Conservation (phyloP, 1,139 yeast genomes). For the Kurtzmaniella quercitrusa region DNA sequence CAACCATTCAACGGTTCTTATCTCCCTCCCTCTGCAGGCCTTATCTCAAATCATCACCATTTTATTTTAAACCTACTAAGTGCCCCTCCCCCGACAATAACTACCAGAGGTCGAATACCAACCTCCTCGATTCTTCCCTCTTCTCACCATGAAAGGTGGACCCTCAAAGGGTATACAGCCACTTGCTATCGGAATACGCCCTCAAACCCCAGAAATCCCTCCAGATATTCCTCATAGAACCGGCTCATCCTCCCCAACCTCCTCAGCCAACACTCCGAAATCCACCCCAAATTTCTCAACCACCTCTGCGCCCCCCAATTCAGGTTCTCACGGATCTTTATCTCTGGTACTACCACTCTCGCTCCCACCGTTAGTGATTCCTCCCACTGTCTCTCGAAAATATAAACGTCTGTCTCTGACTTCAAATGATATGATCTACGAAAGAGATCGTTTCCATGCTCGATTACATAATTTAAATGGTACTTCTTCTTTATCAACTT, state of each 20-base stretch:
- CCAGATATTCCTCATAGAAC: neutral
- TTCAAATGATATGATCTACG: slow-evolving; percentile 40
- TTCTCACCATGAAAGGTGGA: neutral
- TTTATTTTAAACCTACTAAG: too few species aligned
- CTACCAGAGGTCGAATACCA: neutral
- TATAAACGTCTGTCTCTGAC: slow-evolving; percentile 37
- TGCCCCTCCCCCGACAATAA: neutral
- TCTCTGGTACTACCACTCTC: neutral
- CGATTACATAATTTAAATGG: slow-evolving; percentile 33
- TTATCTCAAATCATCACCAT: too few species aligned
- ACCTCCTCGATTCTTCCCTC: neutral
- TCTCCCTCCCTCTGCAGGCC: too few species aligned
- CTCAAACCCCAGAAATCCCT: neutral
- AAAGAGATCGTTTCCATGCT: slow-evolving; percentile 43
- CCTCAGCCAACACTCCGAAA: neutral
- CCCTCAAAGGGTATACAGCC: neutral
- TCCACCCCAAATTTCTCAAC: slow-evolving; percentile 1
- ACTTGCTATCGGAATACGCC: neutral
- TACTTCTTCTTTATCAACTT: slow-evolving; percentile 8
- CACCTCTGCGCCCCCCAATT: neutral
- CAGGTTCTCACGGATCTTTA: neutral
- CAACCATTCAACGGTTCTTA: too few species aligned
- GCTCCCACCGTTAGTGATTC: slow-evolving; percentile 5
- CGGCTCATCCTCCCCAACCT: neutral
- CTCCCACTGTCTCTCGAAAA: slow-evolving; percentile 1